Evolutionary conservation across 208 protist genomes (phyloP).

Genomic region (Leishmania turanica): DNA sequence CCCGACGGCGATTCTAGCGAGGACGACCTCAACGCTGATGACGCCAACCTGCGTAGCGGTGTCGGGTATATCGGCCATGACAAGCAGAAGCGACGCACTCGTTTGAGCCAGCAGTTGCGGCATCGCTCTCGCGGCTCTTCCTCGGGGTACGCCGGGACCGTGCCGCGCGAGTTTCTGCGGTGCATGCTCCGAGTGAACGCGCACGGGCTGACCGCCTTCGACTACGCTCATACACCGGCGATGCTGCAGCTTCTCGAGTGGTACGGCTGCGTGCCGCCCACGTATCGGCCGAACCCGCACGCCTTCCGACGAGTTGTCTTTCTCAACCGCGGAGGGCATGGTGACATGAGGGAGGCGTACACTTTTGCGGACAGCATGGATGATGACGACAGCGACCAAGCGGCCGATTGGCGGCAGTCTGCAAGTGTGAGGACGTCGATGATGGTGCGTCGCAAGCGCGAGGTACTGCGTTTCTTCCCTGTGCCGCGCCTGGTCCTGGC

Average conservation of each 20-base stretch:
- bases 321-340: background rate
- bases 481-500: conserved; percentile 72
- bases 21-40: background rate
- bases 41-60: background rate
- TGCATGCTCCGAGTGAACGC: conserved; percentile 73
- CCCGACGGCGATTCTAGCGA: background rate
- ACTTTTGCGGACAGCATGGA: background rate
- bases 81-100: background rate
- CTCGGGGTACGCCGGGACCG: background rate
- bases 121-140: background rate
- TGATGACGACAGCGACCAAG: background rate
- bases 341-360: conserved; percentile 1
- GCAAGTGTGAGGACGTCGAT: background rate
- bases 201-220: conserved; percentile 77
- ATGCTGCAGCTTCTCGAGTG: conserved; percentile 77
- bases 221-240: conserved; percentile 71
- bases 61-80: background rate
- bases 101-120: background rate
- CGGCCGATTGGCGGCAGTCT: background rate
- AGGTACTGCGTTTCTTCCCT: conserved; percentile 36
- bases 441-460: background rate
- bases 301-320: conserved; percentile 18
- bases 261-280: conserved; percentile 81
- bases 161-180: conserved; percentile 57
- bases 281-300: conserved; percentile 78